Percentiles rank a stretch among this genome's conserved stretches.
Conservation (phyloP, 257 asterid species). For the Solanum paucissectum region DNA sequence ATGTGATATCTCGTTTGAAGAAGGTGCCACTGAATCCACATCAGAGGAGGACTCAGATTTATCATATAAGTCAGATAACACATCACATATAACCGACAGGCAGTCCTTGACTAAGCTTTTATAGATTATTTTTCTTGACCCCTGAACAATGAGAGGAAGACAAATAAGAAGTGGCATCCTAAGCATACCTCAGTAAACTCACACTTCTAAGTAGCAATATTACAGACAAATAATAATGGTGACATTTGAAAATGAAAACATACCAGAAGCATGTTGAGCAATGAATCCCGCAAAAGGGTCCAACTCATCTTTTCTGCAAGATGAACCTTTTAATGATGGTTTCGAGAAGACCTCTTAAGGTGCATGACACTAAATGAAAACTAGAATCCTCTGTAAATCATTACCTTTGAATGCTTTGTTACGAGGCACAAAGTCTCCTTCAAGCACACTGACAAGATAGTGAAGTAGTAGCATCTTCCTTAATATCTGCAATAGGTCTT, state of each 20-base stretch:
- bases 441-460: slow-evolving; percentile 66
- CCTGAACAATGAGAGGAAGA: slow-evolving; percentile 41
- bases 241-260: background rate
- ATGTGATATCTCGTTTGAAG: slow-evolving; percentile 15
- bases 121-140: slow-evolving; percentile 63
- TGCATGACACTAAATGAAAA: background rate
- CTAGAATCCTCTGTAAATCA: background rate
- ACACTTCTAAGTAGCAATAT: background rate
- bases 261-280: slow-evolving; percentile 72
- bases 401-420: slow-evolving; percentile 47
- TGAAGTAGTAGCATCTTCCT: slow-evolving; percentile 70
- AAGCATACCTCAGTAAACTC: background rate
- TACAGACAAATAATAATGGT: background rate
- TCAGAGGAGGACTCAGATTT: slow-evolving; percentile 22
- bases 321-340: background rate
- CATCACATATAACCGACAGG: slow-evolving; percentile 31
- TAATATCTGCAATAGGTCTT: slow-evolving; percentile 43
- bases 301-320: slow-evolving; percentile 66
- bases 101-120: slow-evolving; percentile 58
- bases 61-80: slow-evolving; percentile 10
- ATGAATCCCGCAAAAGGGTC: slow-evolving; percentile 64
- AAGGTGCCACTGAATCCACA: slow-evolving; percentile 11
- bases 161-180: background rate
- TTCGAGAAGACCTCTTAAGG: background rate
- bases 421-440: slow-evolving; percentile 66